Evolutionary conservation across 768 basidiomycete species (phyloP).

Genomic region (Mycena venus): DNA sequence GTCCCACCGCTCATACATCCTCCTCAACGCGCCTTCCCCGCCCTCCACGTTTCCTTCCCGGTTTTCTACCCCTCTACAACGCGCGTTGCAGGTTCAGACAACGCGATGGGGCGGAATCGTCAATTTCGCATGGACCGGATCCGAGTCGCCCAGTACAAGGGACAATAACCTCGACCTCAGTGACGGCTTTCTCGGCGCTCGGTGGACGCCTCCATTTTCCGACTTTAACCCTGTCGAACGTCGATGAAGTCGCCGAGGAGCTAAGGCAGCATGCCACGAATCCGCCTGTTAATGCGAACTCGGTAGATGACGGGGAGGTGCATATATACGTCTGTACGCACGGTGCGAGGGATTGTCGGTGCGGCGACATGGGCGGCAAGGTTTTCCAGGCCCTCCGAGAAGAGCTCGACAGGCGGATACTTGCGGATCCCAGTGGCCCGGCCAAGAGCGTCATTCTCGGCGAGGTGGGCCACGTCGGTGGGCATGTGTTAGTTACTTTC

Average conservation of each 20-base stretch:
- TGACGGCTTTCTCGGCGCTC: slow-evolving; percentile 65
- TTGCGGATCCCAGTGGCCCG: slow-evolving; percentile 41
- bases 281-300: slow-evolving; percentile 3
- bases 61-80: slow-evolving; percentile 62
- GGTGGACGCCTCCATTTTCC: slow-evolving; percentile 66
- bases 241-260: slow-evolving; percentile 59
- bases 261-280: slow-evolving; percentile 49
- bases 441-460: slow-evolving; percentile 60
- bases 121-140: slow-evolving; percentile 70
- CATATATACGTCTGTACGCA: slow-evolving; percentile 85
- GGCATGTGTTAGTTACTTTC: slow-evolving; percentile 76
- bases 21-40: slow-evolving; percentile 65
- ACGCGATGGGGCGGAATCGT: slow-evolving; percentile 66
- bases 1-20: slow-evolving; percentile 65
- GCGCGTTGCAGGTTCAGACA: slow-evolving; percentile 60
- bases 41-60: slow-evolving; percentile 64
- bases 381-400: slow-evolving; percentile 67
- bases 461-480: slow-evolving; percentile 85
- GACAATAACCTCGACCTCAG: slow-evolving; percentile 43
- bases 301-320: slow-evolving; percentile 39
- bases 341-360: slow-evolving; percentile 83
- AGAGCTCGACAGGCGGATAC: slow-evolving; percentile 60
- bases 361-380: slow-evolving; percentile 73
- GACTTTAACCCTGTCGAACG: slow-evolving; percentile 59
- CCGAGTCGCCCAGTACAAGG: slow-evolving; percentile 10